Percentiles rank a stretch among this genome's conserved stretches.
Evolutionary conservation across 257 asterid species (phyloP).

Genomic region (Solanum clarkiae): DNA sequence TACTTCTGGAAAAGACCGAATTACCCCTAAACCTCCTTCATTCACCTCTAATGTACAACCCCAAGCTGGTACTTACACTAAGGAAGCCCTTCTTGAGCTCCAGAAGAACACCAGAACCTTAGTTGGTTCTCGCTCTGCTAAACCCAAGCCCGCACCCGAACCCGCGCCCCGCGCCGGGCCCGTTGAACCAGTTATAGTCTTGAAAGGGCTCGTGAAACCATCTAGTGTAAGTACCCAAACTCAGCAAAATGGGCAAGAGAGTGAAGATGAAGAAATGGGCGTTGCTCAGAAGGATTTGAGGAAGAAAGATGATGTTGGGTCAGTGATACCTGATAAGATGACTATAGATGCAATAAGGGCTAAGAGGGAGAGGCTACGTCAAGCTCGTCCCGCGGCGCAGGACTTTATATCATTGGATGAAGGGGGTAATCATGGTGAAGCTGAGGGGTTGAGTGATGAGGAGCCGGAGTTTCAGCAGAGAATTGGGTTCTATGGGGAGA

Average conservation of each 20-base stretch:
- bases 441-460: slow-evolving; percentile 94
- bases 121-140: slow-evolving; percentile 38
- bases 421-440: slow-evolving; percentile 96
- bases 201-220: slow-evolving; percentile 80
- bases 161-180: slow-evolving; percentile 15
- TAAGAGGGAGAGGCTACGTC: slow-evolving; percentile 82
- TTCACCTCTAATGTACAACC: slow-evolving; percentile 81
- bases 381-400: slow-evolving; percentile 67
- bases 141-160: slow-evolving; percentile 34
- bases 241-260: slow-evolving; percentile 10
- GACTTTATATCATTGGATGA: slow-evolving; percentile 82
- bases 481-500: slow-evolving; percentile 78
- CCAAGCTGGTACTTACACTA: slow-evolving; percentile 83
- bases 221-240: slow-evolving; percentile 2
- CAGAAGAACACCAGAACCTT: slow-evolving; percentile 85
- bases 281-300: slow-evolving; percentile 22
- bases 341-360: slow-evolving; percentile 72
- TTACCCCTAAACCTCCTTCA: slow-evolving; percentile 34
- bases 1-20: slow-evolving; percentile 44
- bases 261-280: slow-evolving; percentile 17
- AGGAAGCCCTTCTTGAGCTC: slow-evolving; percentile 89
- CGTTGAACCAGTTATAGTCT: slow-evolving; percentile 31
- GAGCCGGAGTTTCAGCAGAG: slow-evolving; percentile 85
- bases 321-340: slow-evolving; percentile 54
- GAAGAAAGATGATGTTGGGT: slow-evolving; percentile 16